Percentiles rank a stretch among this genome's conserved stretches.
Evolutionary conservation across 306 rosid species (phyloP).

Genomic region (Cucurbita argyrosperma): DNA sequence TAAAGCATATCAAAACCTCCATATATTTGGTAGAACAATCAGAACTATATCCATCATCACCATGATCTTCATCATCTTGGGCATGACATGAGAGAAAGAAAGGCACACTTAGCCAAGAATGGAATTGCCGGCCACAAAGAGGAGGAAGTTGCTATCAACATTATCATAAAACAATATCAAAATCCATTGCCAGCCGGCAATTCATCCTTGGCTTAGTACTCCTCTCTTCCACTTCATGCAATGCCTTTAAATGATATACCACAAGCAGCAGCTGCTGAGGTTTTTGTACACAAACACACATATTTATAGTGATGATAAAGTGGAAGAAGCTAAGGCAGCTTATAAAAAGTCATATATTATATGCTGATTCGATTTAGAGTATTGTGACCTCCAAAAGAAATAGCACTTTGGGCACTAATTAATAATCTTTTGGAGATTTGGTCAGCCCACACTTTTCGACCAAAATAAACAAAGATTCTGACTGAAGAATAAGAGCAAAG

Average conservation of each 20-base stretch:
- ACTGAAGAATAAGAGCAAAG: neutral
- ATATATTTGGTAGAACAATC: no score
- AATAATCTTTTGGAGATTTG: neutral
- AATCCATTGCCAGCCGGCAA: neutral
- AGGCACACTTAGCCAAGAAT: conserved; percentile 8
- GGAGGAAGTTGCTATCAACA: neutral
- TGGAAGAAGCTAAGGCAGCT: neutral
- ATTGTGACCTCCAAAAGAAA: neutral
- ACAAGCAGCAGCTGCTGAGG: neutral
- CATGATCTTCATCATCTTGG: neutral
- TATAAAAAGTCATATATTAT: neutral
- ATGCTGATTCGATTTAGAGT: neutral
- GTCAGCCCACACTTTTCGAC: neutral
- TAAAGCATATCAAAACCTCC: no score
- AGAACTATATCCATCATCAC: neutral
- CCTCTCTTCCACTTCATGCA: conserved; percentile 5
- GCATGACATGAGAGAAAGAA: conserved; percentile 6
- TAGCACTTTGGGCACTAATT: neutral
- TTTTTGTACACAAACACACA: neutral
- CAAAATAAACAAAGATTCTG: conserved; percentile 1
- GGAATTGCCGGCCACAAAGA: conserved; percentile 5
- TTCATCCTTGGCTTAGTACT: conserved; percentile 10
- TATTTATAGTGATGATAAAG: neutral
- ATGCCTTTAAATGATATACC: neutral
- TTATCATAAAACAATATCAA: neutral